Base-by-base conservation (phyloP, 768 basidiomycete genomes). In the Suillus decipiens region DNA sequence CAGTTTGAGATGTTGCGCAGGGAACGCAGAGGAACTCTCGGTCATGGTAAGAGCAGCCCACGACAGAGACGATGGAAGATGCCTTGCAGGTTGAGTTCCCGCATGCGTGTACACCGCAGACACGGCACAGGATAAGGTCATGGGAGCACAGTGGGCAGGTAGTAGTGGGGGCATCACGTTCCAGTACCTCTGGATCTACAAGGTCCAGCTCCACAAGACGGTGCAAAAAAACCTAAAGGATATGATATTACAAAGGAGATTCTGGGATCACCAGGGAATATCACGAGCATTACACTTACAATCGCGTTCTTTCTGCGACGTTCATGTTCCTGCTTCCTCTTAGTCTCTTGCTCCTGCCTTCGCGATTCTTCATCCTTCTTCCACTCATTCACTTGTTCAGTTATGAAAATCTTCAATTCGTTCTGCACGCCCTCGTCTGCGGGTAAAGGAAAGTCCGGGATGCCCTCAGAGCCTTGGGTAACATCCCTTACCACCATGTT, bases 311-410 rank as follows among this genome's bases (percentile, higher is more conserved):
- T 28, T 57, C 8, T 57, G 11, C 56, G 37, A 39, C 24, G 56
- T 39, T 57, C 56, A 28, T 57, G 37, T 57, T 57, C 56, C 19
- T 57, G 24, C 37, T 57, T 28, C 37, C 56, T 41, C 56, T 57
- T 57, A 3, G 5, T 6, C 56, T 57, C 56, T 11, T 41, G 56
- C 10, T 57, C 17, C 17, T 41, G 37, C 39, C 56, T 57, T 57
- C 17, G 37, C 1, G 24, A 19, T 17, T 39, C 37, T 41, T 57
- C 56, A 28, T 57, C 56, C 11, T 39, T 57, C 17, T 57, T 57
- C 56, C 56, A 57, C 17, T 41, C 56, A 28, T 41, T 41, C 9
- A 57, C 56, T 12, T 57, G 56, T 39, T 22, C 56, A 5, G 11
- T 57, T 41, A 57, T 17, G 17, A 57, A 57, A 57, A 14, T 28